Percentiles rank a stretch among this genome's conserved stretches.
phyloP scores from a whole-genome alignment of 208 protist genomes.

The Leptomonas seymouri region DNA sequence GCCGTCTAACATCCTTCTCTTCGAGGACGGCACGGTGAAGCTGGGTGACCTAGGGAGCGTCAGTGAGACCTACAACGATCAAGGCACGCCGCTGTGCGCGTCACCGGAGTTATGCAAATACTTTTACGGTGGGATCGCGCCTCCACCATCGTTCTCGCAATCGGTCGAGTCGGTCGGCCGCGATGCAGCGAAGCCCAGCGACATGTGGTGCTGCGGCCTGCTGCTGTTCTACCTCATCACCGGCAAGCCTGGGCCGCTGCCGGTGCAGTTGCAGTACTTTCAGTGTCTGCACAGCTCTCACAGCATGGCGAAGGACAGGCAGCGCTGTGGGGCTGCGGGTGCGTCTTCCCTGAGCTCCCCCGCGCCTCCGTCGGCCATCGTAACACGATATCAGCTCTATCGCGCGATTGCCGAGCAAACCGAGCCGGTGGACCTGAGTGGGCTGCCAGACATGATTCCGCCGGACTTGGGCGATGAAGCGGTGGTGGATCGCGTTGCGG shows the following conservation, averaged over 20 bases:
- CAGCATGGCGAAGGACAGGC: too few species aligned
- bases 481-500: neutral
- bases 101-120: slow-evolving; percentile 85
- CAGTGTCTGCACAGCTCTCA: slow-evolving; percentile 25
- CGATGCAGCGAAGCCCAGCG: slow-evolving; percentile 40
- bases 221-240: slow-evolving; percentile 82
- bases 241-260: slow-evolving; percentile 51
- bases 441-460: slow-evolving; percentile 50
- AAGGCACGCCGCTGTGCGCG: slow-evolving; percentile 86
- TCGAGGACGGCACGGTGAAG: slow-evolving; percentile 75
- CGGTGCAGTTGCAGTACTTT: slow-evolving; percentile 49
- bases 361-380: slow-evolving; percentile 22
- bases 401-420: slow-evolving; percentile 59
- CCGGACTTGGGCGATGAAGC: slow-evolving; percentile 3
- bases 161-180: slow-evolving; percentile 18
- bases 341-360: too few species aligned
- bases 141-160: slow-evolving; percentile 22
- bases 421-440: slow-evolving; percentile 43
- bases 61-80: slow-evolving; percentile 54
- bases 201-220: slow-evolving; percentile 87
- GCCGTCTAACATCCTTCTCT: slow-evolving; percentile 81
- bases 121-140: slow-evolving; percentile 55
- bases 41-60: slow-evolving; percentile 77
- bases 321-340: neutral
- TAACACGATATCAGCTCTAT: slow-evolving; percentile 75